These are phyloP conservation scores for Fraxinus baroniana DNA, from an alignment of 305 asterid genomes.

Conservation along the genomic window DNA sequence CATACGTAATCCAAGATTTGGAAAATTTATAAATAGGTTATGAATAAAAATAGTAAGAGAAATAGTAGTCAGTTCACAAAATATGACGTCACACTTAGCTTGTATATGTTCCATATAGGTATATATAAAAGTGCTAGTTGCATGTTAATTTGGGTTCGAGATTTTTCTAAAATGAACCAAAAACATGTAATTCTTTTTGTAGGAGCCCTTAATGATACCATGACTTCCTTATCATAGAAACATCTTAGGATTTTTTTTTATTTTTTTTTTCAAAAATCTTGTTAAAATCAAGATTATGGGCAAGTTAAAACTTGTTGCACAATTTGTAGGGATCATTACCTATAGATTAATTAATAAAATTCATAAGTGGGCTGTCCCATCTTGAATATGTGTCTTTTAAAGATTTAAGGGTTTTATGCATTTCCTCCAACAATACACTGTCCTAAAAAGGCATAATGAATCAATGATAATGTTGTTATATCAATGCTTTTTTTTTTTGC, in stretches of 20 bases:
- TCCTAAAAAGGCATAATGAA: background rate
- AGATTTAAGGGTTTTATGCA: slow-evolving; percentile 43
- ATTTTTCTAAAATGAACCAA: no score
- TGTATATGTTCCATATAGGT: background rate
- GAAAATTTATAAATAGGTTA: no score
- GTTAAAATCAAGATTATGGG: background rate
- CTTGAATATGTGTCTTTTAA: slow-evolving; percentile 42
- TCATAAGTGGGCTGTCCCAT: slow-evolving; percentile 36
- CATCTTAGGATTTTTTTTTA: slow-evolving; percentile 20
- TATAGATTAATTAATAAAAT: background rate
- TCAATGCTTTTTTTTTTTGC: slow-evolving; percentile 19
- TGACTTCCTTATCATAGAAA: background rate
- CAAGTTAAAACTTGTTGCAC: slow-evolving; percentile 23
- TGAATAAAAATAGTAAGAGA: no score
- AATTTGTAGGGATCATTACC: slow-evolving; percentile 23
- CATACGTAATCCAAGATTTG: no score
- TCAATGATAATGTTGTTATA: slow-evolving; percentile 16
- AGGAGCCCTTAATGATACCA: background rate
- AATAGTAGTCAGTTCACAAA: no score
- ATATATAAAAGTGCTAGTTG: no score
- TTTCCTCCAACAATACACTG: slow-evolving; percentile 21
- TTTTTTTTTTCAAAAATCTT: background rate
- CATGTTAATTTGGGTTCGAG: background rate
- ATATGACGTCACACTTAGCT: background rate
- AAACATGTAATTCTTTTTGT: background rate